Base-by-base conservation (phyloP, 306 rosid genomes). In the Quercus alba region DNA sequence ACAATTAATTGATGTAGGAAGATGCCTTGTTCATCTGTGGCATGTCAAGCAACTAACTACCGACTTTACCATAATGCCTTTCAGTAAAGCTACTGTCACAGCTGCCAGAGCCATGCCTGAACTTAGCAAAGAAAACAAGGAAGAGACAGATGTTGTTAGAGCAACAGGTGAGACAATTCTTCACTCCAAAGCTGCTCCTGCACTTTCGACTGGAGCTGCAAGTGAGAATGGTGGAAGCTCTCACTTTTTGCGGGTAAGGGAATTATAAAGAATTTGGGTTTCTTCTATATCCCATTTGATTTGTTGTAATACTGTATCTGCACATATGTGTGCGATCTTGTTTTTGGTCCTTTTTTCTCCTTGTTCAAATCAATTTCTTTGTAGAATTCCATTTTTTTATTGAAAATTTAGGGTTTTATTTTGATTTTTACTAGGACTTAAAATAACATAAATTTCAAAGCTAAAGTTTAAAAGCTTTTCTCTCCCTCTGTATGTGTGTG, bases 171-270 rank as follows among this genome's bases (percentile, higher is more conserved):
- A 72, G 23, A 87, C 72, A 62, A 68, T 75, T 79, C 73, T 84
- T 51, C 61, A 72, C 85, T 86, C 92, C 7, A 82, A 83, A 83
- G 70, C 87, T 72, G 81, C 63, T 81, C 87, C 91, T 61, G 84
- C 97, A 25, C 88, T 75, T 81, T 90, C 94, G 11, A 77, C 77
- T 64, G 94, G 90, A n/a, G 80, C 89, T 75, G 88, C 89, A 52
- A 80, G 93, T 52, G 94, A 91, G 84, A 84, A 88, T 83, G 90
- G 84, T 62, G 97, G 90, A 81, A 87, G 91, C 78, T 54, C 86
- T 74, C 89, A 84, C 56, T 66, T 83, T 71, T 90, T 84, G 73
- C 86, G 81, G 94, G 98, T 92, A 69, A 84, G 91, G 84, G 56
- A 28, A 18, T 67, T 49, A 15, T 75, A 75, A 64, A 11, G 70